Conservation (phyloP, 2,329 filamentous ascomycete genomes). For the Bipolaris zeicola region DNA sequence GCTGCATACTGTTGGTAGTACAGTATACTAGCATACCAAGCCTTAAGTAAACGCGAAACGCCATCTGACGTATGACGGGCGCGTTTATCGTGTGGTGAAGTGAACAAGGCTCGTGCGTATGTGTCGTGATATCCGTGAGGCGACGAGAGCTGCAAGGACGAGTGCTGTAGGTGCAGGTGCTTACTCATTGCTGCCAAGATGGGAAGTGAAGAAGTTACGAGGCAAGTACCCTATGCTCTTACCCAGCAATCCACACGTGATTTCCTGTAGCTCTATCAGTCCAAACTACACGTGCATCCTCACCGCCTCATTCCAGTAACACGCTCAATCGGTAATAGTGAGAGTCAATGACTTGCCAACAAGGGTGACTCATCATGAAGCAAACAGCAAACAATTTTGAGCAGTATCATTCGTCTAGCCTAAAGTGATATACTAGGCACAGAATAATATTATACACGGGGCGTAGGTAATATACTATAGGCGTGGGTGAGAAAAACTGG, state of each 20-base stretch:
- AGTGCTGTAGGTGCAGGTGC: background rate
- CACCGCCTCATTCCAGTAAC: too few species aligned
- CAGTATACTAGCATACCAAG: background rate
- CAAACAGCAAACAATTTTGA: background rate
- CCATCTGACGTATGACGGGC: background rate
- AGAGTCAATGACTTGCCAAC: background rate
- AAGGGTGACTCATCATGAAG: background rate
- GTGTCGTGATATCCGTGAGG: background rate
- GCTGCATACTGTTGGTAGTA: background rate
- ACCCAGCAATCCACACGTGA: too few species aligned
- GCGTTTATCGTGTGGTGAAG: conserved; percentile 2
- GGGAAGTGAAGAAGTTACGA: too few species aligned
- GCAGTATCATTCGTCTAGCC: background rate
- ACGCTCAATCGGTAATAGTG: background rate
- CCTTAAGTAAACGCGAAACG: background rate
- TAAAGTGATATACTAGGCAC: background rate
- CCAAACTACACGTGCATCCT: too few species aligned
- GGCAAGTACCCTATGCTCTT: too few species aligned
- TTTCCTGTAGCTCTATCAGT: too few species aligned
- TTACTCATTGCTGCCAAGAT: too few species aligned
- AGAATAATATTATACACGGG: background rate
- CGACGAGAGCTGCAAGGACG: background rate
- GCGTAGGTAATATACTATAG: background rate
- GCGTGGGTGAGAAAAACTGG: background rate
- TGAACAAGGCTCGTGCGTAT: background rate